A percentile compares a stretch with the other conserved stretches of the same genome.
These are phyloP conservation scores for Boletellus emodensis DNA, from an alignment of 768 basidiomycete genomes.

Conservation along the genomic window DNA sequence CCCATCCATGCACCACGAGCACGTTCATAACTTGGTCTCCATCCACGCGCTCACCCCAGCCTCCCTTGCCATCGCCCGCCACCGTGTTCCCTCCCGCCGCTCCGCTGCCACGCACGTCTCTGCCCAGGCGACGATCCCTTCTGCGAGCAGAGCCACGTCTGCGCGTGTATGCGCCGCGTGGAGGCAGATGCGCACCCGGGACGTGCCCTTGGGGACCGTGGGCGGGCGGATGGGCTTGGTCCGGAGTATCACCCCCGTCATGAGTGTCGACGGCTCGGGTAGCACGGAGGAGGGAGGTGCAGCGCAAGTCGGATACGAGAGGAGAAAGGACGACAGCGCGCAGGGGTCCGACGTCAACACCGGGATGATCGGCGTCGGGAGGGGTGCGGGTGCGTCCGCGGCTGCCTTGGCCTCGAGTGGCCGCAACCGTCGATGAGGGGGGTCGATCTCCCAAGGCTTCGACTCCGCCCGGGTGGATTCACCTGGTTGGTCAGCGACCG, in stretches of 20 bases:
- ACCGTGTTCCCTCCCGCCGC: background rate
- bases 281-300: no score
- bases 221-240: conserved; percentile 81
- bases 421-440: background rate
- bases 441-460: conserved; percentile 8
- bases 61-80: conserved; percentile 13
- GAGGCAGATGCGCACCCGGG: conserved; percentile 85
- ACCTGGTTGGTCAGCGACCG: background rate
- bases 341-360: conserved; percentile 75
- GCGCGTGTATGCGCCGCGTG: conserved; percentile 68
- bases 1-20: no score
- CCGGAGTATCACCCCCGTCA: conserved; percentile 44
- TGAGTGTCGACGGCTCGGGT: background rate
- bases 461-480: background rate
- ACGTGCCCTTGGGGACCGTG: conserved; percentile 82
- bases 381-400: background rate
- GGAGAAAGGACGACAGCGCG: conserved; percentile 66
- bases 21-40: conserved; percentile 24
- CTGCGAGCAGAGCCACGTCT: conserved; percentile 58
- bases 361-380: conserved; percentile 77
- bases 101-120: conserved; percentile 12
- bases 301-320: conserved; percentile 7
- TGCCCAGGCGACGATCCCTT: conserved; percentile 43
- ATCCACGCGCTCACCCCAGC: conserved; percentile 25
- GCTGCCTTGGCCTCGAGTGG: background rate